Evolutionary conservation across 345 rosid genomes (phyloP).

Genomic region (Crucihimalaya himalaica): DNA sequence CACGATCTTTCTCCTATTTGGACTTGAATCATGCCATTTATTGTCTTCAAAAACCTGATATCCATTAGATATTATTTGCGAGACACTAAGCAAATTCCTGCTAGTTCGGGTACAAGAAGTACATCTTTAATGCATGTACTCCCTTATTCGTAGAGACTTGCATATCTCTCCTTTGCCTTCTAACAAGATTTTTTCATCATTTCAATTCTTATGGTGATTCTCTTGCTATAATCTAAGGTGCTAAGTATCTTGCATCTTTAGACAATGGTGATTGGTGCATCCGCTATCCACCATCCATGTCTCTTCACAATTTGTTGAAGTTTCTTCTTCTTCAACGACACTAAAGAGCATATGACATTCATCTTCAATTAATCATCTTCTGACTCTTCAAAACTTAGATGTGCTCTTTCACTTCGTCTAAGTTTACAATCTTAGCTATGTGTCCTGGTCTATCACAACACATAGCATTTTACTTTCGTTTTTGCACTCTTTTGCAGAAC

Average conservation of each 20-base stretch:
- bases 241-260: background rate
- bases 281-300: background rate
- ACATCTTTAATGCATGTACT: background rate
- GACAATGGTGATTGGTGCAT: background rate
- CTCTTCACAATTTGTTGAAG: background rate
- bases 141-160: background rate
- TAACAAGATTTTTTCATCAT: background rate
- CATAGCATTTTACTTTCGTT: too few relatives aligned
- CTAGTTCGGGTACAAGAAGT: background rate
- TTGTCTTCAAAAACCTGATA: background rate
- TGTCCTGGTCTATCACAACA: too few relatives aligned
- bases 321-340: background rate
- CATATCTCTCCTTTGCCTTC: background rate
- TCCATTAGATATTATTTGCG: constrained; percentile 9
- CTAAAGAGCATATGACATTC: constrained; percentile 1
- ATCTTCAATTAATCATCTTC: constrained; percentile 3
- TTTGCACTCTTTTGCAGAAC: too few relatives aligned
- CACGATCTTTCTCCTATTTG: background rate
- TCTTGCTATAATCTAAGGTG: background rate
- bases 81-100: background rate
- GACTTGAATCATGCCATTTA: background rate
- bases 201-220: background rate
- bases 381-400: constrained; percentile 18
- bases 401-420: background rate
- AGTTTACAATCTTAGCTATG: background rate